Evolutionary conservation across 2,329 filamentous ascomycete species (phyloP).

Genomic region (Penicillium sp.): DNA sequence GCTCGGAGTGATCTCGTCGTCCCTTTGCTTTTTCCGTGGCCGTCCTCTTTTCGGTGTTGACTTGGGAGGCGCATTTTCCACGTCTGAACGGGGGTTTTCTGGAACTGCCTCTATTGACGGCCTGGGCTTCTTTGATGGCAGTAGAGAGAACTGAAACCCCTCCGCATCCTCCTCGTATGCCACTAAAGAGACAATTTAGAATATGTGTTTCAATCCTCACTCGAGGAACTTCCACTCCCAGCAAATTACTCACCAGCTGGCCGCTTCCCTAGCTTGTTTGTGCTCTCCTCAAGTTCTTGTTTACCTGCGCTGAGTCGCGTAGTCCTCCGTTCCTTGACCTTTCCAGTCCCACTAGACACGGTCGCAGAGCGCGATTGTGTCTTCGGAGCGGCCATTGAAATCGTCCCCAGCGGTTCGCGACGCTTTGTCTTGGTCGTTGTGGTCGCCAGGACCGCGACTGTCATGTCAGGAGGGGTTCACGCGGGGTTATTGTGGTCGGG

Average conservation of each 20-base stretch:
- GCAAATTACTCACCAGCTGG: conserved; percentile 37
- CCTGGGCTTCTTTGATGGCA: conserved; percentile 64
- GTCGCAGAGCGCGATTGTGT: conserved; percentile 38
- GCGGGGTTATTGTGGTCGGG: conserved; percentile 33
- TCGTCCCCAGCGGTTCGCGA: conserved; percentile 39
- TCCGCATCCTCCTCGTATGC: conserved; percentile 73
- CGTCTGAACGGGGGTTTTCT: conserved; percentile 39
- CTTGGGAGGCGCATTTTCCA: conserved; percentile 37
- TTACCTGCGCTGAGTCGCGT: conserved; percentile 41
- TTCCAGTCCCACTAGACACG: conserved; percentile 26
- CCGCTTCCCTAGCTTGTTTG: conserved; percentile 43
- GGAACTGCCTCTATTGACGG: conserved; percentile 41
- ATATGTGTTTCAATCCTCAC: conserved; percentile 6
- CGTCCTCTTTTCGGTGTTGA: conserved; percentile 39
- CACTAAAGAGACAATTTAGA: conserved; percentile 21
- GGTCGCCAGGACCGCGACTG: conserved; percentile 39
- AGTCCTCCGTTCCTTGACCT: conserved; percentile 28
- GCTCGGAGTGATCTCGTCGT: conserved; percentile 17
- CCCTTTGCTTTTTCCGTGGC: conserved; percentile 46
- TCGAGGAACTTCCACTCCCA: no score
- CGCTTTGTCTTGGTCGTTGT: conserved; percentile 37
- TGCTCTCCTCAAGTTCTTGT: conserved; percentile 26
- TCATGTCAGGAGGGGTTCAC: conserved; percentile 37
- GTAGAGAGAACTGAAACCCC: conserved; percentile 72
- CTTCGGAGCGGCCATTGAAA: conserved; percentile 42